Base-by-base conservation (phyloP, 2,329 filamentous ascomycete genomes). In the Trichophyton benhamiae region DNA sequence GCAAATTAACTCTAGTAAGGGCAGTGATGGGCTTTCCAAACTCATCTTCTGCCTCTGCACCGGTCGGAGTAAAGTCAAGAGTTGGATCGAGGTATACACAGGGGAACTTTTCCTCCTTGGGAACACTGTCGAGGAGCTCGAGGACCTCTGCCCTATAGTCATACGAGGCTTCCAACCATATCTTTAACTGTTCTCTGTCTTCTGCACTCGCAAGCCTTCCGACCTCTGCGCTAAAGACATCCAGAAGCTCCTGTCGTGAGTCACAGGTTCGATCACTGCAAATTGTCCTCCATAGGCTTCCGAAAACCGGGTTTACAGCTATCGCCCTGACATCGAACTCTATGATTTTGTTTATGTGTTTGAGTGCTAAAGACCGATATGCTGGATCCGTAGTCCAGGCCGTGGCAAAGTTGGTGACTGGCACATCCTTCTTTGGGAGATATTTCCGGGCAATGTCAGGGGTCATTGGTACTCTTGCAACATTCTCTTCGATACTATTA, bases 21-120 rank as follows among this genome's bases (percentile, higher is more conserved):
- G 70, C 62, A 5, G 72, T 71, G 20, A 73, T 61, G 0, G 69
- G 66, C 3, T 67, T 65, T 4, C 65, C 63, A 1, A 69, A 67
- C 1, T 67, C 67, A 2, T 66, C 68, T 3, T 62, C 67, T 5
- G 64, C 41, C 3, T 65, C 61, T 9, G n/a, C 27, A 8, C n/a
- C 4, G 11, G 41, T 0, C 64, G 60, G 25, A 9, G 22, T 30
- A 60, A 79, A 78, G 17, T 69, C 67, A 25, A 77, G 67, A 0
- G 79, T 81, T 3, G 79, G 79, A 60, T 82, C 79, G 5, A 81
- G 70, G 64, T 75, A 79, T 2, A 81, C 75, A 33, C 79, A 77
- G 1, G 79, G 79, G 60, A 76, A 81, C 25, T 68, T 68, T 11
- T 77, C 70, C 9, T 70, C 67, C 1, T 70, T 68, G 0, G 75